Base-by-base conservation (phyloP, 2,329 filamentous ascomycete species). In the Parastagonospora avenae region DNA sequence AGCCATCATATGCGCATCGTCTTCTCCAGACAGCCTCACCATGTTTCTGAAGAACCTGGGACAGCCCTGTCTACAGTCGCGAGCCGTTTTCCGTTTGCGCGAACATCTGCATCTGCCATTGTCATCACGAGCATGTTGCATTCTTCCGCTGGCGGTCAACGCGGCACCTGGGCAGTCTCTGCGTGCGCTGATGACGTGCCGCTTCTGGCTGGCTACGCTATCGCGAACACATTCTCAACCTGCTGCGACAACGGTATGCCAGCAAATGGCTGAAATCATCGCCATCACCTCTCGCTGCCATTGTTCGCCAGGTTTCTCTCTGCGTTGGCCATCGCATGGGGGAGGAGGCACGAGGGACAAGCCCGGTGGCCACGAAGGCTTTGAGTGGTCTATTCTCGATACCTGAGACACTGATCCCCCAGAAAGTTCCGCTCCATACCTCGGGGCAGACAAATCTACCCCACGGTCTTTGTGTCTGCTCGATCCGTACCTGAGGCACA, bases 271-370 rank as follows among this genome's bases (percentile, higher is more conserved):
- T 59, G 50, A 47, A 52, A 48, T 38, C 35, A 47, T 45, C 42
- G 37, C 45, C 47, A 46, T 50, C 47, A 54, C 45, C 19, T 33
- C 48, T 46, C 40, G 35, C 38, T 52, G 59, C 57, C 55, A 64
- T 64, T 67, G 64, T 67, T 67, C 58, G 62, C 48, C 51, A 66
- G 50, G 61, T 67, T 64, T 55, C 52, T 52, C 50, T 47, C 48
- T 54, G 57, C 50, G 52, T 39, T 57, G 52, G 53, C 45, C 50
- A 40, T 36, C 40, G 50, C 55, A 57, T 53, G 62, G 59, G 57
- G 38, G 33, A 41, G 41, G 47, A 56, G 49, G 54, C 63, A 64
- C 60, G 62, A 66, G 62, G 56, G 52, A 51, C 53, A 55, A 51
- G 50, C 50, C 56, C 38, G 49, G 49, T 49, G 46, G 54, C 47